Conservation (phyloP, 2,329 filamentous ascomycete genomes). For the Paecilomyces fulvus region DNA sequence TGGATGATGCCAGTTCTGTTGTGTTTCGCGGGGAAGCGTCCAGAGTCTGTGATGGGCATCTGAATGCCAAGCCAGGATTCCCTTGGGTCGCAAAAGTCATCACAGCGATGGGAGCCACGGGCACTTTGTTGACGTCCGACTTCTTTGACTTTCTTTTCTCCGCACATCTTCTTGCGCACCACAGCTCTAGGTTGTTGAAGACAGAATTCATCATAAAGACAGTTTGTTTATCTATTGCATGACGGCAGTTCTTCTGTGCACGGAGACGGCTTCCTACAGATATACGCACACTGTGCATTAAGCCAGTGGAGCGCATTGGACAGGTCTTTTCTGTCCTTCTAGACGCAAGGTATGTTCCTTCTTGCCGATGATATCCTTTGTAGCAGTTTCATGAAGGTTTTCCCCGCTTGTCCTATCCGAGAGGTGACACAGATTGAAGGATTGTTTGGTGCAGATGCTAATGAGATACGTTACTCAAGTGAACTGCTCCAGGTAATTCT, state of each 20-base stretch:
- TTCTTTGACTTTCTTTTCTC: background rate
- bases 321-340: background rate
- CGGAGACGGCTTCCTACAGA: background rate
- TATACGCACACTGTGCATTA: background rate
- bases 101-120: slow-evolving; percentile 11
- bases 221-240: background rate
- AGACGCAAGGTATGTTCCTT: background rate
- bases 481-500: background rate
- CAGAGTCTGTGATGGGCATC: background rate
- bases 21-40: slow-evolving; percentile 1
- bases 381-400: no score
- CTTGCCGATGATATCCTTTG: no score
- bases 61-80: slow-evolving; percentile 1
- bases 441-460: background rate
- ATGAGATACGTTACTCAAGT: background rate
- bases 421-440: background rate
- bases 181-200: background rate
- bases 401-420: no score
- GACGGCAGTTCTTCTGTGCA: background rate
- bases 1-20: background rate
- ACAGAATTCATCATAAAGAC: background rate
- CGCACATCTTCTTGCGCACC: background rate
- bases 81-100: slow-evolving; percentile 14
- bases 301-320: background rate
- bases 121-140: slow-evolving; percentile 12